A percentile compares a stretch with the other conserved stretches of the same genome.
Evolutionary conservation across 73 alveolate species (phyloP).

Genomic region (Paramecium primaurelia): DNA sequence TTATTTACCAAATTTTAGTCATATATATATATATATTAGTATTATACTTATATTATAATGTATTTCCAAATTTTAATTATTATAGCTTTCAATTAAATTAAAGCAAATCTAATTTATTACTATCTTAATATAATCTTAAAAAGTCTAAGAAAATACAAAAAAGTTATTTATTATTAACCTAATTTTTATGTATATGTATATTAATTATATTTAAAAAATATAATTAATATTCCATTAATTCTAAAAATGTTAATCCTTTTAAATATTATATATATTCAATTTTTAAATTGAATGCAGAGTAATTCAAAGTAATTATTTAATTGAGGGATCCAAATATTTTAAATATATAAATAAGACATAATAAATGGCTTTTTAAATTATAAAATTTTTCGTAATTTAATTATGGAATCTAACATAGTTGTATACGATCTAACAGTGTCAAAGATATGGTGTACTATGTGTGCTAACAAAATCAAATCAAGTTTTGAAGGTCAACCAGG

Average conservation of each 20-base stretch:
- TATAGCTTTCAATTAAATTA: too few relatives aligned
- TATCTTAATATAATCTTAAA: background rate
- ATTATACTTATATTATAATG: background rate
- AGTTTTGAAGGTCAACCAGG: conserved; percentile 25
- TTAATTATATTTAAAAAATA: too few relatives aligned
- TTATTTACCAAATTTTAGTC: background rate
- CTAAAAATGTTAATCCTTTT: too few relatives aligned
- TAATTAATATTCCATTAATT: background rate
- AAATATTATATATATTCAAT: too few relatives aligned
- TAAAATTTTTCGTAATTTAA: background rate
- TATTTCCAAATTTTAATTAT: too few relatives aligned
- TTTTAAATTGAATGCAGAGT: background rate
- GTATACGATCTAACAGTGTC: conserved; percentile 19
- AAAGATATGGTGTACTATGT: conserved; percentile 39
- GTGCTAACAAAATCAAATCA: conserved; percentile 10
- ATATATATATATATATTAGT: background rate
- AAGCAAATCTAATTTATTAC: background rate
- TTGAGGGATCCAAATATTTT: background rate
- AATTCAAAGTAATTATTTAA: background rate
- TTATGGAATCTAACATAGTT: background rate
- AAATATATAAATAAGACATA: background rate
- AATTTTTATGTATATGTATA: too few relatives aligned
- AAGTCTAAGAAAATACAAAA: background rate
- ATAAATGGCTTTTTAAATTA: background rate
- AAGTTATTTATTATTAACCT: too few relatives aligned